Base-by-base conservation (phyloP, 1,284 basidiomycete species). In the Cryptococcus wingfieldii region DNA sequence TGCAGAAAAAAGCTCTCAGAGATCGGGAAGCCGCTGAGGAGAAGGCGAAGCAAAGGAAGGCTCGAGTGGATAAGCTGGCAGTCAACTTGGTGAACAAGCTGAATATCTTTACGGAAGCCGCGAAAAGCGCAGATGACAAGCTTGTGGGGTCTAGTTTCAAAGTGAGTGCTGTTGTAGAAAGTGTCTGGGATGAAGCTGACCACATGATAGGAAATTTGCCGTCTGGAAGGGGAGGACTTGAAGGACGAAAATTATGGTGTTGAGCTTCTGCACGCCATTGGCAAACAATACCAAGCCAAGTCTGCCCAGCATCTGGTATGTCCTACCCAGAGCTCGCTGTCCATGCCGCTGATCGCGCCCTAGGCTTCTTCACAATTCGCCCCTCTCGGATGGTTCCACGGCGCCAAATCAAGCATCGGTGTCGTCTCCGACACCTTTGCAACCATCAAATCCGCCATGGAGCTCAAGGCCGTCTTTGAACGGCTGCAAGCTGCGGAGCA, bases 381-480 rank as follows among this genome's bases (percentile, higher is more conserved):
- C 1, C 74, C 74, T 7, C 64, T 77, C 9, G 75, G 93, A 2
- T 97, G 93, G 93, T 78, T 94, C 61, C 92, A 96, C 74, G 92
- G 92, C 52, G 90, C 94, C 2, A 90, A 92, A 75, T 90, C 88
- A 46, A 94, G 91, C 77, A 94, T 93, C 61, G 90, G 93, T 70
- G 87, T 93, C 9, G 90, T 94, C 72, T 88, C 88, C 67, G 91
- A 93, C 78, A 94, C 90, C 10, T 89, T 97, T 10, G 93, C 90
- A 3, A 73, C 69, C 12, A 53, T 72, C 4, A 64, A 67, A 23
- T 65, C 70, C 31, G 93, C 93, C 0, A 86, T 96, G 58, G 93
- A 96, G 71, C 83, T 99, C 57, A 98, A 98, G 77, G 81, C 82
- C 37, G 91, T 98, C 1, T 99, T 98, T 63, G 93, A 98, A 68